These are phyloP conservation scores for Cymodocea nodosa DNA, from an alignment of 116 monocot genomes.

Conservation along the genomic window DNA sequence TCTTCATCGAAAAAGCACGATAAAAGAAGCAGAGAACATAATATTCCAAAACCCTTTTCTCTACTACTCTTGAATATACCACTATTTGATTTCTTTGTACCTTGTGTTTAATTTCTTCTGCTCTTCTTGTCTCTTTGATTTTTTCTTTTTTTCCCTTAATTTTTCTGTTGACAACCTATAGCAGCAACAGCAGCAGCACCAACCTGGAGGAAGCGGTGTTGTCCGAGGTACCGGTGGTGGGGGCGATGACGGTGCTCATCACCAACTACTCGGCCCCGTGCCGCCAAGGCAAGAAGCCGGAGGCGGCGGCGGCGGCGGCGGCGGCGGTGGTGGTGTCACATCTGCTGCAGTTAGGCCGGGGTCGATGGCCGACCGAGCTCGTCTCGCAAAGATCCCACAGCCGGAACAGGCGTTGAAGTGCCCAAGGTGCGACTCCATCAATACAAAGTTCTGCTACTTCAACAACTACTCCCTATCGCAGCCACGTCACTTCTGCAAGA, in stretches of 20 bases:
- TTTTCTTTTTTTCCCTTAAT: conserved; percentile 1
- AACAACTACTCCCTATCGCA: conserved; percentile 80
- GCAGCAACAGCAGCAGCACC: conserved; percentile 1
- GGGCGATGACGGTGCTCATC: background rate
- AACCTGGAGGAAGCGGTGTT: conserved; percentile 6
- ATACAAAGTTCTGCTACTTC: conserved; percentile 91
- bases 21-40: conserved; percentile 4
- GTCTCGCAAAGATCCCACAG: conserved; percentile 50
- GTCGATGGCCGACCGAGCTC: conserved; percentile 61
- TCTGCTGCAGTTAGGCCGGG: conserved; percentile 13
- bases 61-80: conserved; percentile 30
- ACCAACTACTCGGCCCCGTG: conserved; percentile 3
- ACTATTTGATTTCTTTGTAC: background rate
- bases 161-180: background rate
- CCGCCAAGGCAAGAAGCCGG: background rate
- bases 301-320: background rate
- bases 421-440: conserved; percentile 68
- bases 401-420: conserved; percentile 63
- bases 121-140: background rate
- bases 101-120: background rate
- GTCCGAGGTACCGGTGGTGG: background rate
- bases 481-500: conserved; percentile 92
- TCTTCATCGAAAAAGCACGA: conserved; percentile 35
- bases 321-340: background rate
- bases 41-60: conserved; percentile 7